Base-by-base conservation (phyloP, 2,329 filamentous ascomycete genomes). In the Penicillium sp. region DNA sequence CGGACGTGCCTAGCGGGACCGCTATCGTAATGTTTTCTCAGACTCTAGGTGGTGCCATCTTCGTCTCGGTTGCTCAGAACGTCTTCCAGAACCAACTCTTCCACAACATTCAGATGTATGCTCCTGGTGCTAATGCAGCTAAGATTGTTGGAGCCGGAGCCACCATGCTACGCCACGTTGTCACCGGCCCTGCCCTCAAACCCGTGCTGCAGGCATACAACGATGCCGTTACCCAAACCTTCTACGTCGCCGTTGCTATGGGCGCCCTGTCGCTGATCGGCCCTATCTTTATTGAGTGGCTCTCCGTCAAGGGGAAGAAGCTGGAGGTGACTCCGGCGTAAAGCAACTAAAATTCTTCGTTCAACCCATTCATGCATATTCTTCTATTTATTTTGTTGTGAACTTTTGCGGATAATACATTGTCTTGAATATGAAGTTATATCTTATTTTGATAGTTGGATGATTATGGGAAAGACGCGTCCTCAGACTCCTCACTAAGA, bases 191-290 rank as follows among this genome's bases (percentile, higher is more conserved):
- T 7, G 42, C 54, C 2, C 50, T 72, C 13, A 46, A 58, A 0
- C 55, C 48, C 0, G 68, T 72, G 0, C 46, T 69, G 18, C 14
- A 49, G 28, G 67, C 65, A 5, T 73, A 72, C 49, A 72, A 69
- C 34, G 49, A 54, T 9, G 62, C 69, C 3, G 51, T 72, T 16
- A 66, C 62, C 6, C 49, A 69, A 35, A 66, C 68, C 0, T 72
- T 67, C 53, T 70, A 70, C 46, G 64, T 67, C n/a, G 52, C 59
- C 16, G 60, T 70, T 4, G 67, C 63, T 1, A 69, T 71, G 62
- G 59, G 61, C 8, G 62, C 60, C n/a, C 40, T 70, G 29, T 60
- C 59, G 2, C 49, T 68, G 4, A 32, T 71, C 27, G 65, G 62
- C 0, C 62, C 65, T 1, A 49, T 69, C 22, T 64, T 62, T 26